Percentiles rank a stretch among this genome's conserved stretches.
Evolutionary conservation across 139 green algal genomes (phyloP).

Genomic region (Chlamydomonas incerta): DNA sequence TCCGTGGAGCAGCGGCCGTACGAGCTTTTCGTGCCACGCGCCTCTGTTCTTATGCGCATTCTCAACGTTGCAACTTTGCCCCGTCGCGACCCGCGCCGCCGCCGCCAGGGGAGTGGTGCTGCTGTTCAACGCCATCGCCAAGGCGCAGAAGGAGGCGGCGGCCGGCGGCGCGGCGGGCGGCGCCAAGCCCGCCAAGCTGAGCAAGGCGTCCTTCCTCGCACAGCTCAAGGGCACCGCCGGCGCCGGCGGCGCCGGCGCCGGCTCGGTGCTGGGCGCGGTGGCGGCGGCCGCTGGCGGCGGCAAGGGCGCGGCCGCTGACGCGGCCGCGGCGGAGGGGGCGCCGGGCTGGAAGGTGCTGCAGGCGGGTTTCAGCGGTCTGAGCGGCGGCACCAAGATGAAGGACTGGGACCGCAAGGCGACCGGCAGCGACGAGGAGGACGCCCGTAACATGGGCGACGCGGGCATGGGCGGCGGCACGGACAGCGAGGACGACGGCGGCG

Average conservation of each 20-base stretch:
- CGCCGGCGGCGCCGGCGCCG: neutral
- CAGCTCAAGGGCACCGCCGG: conserved; percentile 63
- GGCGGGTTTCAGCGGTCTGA: conserved; percentile 74
- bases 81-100: no score
- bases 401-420: conserved; percentile 81
- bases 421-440: conserved; percentile 49
- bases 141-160: conserved; percentile 73
- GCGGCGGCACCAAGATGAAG: conserved; percentile 88
- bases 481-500: conserved; percentile 32
- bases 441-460: conserved; percentile 12
- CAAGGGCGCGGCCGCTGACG: conserved; percentile 8
- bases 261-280: conserved; percentile 22
- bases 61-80: no score
- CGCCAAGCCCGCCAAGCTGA: conserved; percentile 64
- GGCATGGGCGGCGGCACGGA: neutral
- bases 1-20: no score
- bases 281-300: conserved; percentile 22
- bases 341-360: conserved; percentile 81
- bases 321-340: conserved; percentile 34
- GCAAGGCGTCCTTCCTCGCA: conserved; percentile 77
- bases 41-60: no score
- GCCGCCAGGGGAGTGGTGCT: conserved; percentile 86
- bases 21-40: no score
- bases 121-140: conserved; percentile 91
- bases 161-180: conserved; percentile 34